Evolutionary conservation across 148 eudicot species (phyloP), one percentile per base, ranked within the genome.

Genomic region (Limonium bicolor): DNA sequence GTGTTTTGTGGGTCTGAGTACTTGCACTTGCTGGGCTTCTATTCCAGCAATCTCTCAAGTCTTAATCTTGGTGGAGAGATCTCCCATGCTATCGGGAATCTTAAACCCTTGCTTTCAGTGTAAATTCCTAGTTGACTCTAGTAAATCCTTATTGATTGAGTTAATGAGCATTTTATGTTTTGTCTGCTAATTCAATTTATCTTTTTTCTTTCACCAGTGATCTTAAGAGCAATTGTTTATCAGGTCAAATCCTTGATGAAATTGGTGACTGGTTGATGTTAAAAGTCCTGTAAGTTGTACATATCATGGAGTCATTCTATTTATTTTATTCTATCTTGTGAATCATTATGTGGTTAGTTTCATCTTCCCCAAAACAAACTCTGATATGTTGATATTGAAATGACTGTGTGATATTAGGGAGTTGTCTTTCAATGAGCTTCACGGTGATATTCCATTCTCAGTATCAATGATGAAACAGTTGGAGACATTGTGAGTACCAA

Each of bases 191-290:
- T n/a, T n/a, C n/a, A n/a, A n/a, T 36, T 14, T 14, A 10, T 9
- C 1, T 10, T 18, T 20, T 30, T 47, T 25, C 3, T 51, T 37
- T 67, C 45, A 47, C 56, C 76, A 92, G 99, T 67, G 99, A 92
- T 56, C 62, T 85, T 18, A 72, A 73, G 60, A 78, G 78, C 22
- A 92, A 92, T 68, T 48, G 53, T 40, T 69, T 92, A 26, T 78
- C 99, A 0, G 94, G 99, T 16, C 99, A 85, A 53, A 81, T 92
- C 42, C 99, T 95, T 1, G 99, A 92, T 58, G 99, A 92, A 72
- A 81, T 92, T 56, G 99, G 99, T 12, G 94, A 92, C 44, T 92
- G 99, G 51, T 71, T 80, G 8, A 51, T 74, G 10, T 48, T 92
- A 52, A 53, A 49, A 45, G 67, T 63, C 77, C 54, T 92, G 99